Evolutionary conservation across 495 filamentous ascomycete species (phyloP).

Genomic region (Cudoniella acicularis): DNA sequence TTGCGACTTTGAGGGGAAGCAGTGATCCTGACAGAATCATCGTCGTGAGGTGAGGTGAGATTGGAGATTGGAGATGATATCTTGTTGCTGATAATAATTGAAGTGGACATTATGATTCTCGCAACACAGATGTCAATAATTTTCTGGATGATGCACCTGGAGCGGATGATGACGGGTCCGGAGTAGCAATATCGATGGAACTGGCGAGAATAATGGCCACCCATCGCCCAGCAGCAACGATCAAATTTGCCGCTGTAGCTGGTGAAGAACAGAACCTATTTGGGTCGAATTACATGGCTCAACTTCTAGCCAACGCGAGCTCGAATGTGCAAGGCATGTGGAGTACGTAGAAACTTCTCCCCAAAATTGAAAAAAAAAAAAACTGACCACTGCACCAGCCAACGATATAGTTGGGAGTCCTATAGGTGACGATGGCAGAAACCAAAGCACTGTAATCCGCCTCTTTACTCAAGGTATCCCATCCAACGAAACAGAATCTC

Average conservation of each 20-base stretch:
- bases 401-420: conserved; percentile 20
- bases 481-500: conserved; percentile 30
- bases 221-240: conserved; percentile 40
- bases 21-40: conserved; percentile 42
- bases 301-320: conserved; percentile 40
- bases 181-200: conserved; percentile 39
- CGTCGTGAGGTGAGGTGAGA: conserved; percentile 33
- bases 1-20: conserved; percentile 45
- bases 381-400: not conserved
- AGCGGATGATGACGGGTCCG: conserved; percentile 43
- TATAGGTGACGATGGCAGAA: conserved; percentile 36
- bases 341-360: conserved; percentile 30
- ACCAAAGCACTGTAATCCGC: conserved; percentile 43
- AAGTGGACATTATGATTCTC: conserved; percentile 48
- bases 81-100: not conserved
- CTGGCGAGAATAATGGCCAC: conserved; percentile 43
- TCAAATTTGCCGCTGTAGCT: conserved; percentile 48
- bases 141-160: conserved; percentile 49
- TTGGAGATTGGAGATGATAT: not conserved
- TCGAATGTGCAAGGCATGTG: conserved; percentile 48
- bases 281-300: conserved; percentile 42
- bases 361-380: not conserved
- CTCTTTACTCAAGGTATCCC: conserved; percentile 41
- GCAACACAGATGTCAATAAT: conserved; percentile 43
- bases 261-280: conserved; percentile 52